Evolutionary conservation across 768 basidiomycete genomes (phyloP).

Genomic region (Panellus pusillus): DNA sequence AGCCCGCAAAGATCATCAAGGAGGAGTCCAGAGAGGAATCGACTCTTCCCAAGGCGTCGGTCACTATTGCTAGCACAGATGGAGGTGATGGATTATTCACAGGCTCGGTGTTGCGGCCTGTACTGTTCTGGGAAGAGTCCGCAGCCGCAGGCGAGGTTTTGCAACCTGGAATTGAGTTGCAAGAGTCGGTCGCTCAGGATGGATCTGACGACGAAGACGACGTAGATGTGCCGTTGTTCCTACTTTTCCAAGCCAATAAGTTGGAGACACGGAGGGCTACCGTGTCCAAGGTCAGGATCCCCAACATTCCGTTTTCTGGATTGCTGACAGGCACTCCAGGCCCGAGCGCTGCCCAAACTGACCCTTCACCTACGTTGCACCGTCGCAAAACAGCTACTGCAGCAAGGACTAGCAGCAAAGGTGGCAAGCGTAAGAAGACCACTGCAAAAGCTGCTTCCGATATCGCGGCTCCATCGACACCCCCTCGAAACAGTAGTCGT

Average conservation of each 20-base stretch:
- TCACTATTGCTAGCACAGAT: slow-evolving; percentile 14
- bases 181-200: slow-evolving; percentile 26
- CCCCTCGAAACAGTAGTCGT: slow-evolving; percentile 29
- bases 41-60: slow-evolving; percentile 1
- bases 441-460: neutral
- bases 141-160: slow-evolving; percentile 26
- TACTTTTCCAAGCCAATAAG: slow-evolving; percentile 14
- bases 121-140: slow-evolving; percentile 42
- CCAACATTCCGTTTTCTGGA: neutral
- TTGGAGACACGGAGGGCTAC: slow-evolving; percentile 18
- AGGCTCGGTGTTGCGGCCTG: slow-evolving; percentile 39
- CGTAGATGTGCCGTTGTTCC: slow-evolving; percentile 27
- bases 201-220: slow-evolving; percentile 32
- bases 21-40: slow-evolving; percentile 1
- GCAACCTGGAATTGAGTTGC: slow-evolving; percentile 42
- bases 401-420: slow-evolving; percentile 5
- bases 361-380: slow-evolving; percentile 16
- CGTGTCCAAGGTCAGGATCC: slow-evolving; percentile 21
- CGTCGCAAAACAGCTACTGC: slow-evolving; percentile 21
- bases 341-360: slow-evolving; percentile 6
- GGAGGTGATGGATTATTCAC: slow-evolving; percentile 37
- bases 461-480: slow-evolving; percentile 37
- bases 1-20: neutral
- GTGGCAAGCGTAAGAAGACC: slow-evolving; percentile 17
- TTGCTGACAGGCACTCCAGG: slow-evolving; percentile 3